Base-by-base conservation (phyloP, 202 grass and related monocot genomes). In the Elaeis oleifera region DNA sequence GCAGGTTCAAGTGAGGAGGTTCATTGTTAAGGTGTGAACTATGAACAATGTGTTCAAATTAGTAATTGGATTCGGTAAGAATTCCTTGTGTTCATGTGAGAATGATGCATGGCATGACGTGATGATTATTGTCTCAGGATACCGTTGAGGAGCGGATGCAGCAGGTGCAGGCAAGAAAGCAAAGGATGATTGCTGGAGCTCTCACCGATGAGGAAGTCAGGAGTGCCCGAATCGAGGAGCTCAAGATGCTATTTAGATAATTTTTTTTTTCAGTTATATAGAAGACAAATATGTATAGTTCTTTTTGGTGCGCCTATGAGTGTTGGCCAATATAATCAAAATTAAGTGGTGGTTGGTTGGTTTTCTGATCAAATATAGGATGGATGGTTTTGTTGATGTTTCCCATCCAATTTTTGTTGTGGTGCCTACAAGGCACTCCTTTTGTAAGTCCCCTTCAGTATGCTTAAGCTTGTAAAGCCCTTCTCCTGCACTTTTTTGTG, bases 111-210 rank as follows among this genome's bases (percentile, higher is more conserved):
- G 31, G 31, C 6, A 36, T 36, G 8, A 36, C 31, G 26, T 27
- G 26, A 36, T 52, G 56, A 22, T 66, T 21, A 6, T 57, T 23
- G 28, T 76, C 71, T 59, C 68, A 95, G 91, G 81, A 90, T 56
- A 88, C 91, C 2, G 84, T 96, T 0, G 91, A 96, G 76, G 91
- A 90, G 81, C 65, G 91, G 56, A 79, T 96, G 84, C 91, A 88
- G 54, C 76, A 88, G 65, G 91, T 96, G 48, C 91, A 90, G 49
- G 64, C 75, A 8, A 72, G 84, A 63, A 96, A 96, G 67, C 84
- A 96, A 76, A 82, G 81, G 79, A 90, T 90, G 87, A 88, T 96
- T 51, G 78, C 86, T 28, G 91, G 87, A 13, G 81, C 87, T 0
- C 76, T 90, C 26, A 96, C 87, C 0, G 91, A 90, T 13, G 78